Evolutionary conservation across 129 eudicot species (phyloP), one percentile per base, ranked within the genome.

Genomic region (Ambrosia artemisiifolia): DNA sequence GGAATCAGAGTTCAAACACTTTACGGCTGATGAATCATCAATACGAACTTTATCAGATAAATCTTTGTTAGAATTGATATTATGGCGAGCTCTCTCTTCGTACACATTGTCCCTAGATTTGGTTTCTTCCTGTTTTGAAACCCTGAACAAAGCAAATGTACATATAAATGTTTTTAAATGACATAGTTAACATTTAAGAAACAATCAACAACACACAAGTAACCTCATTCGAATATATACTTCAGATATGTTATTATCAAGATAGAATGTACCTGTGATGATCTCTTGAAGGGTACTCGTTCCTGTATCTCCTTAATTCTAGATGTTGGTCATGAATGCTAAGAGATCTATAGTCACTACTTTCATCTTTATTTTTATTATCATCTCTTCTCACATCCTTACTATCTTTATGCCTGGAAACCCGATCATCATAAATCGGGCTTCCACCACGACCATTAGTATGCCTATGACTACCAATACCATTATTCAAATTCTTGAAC

Each of bases 401-500:
- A 51, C 87, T 86, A 5, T 92, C 92, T 70, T 85, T 87, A 65
- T 69, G 83, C 80, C 87, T 83, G 12, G 70, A 35, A 57, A 44
- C 70, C 13, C 83, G 76, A 59, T 88, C 97, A 73, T 85, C 97
- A 70, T 76, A 59, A 62, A 49, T 36, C 13, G 84, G 83, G 65
- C 83, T 85, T 48, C 69, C 72, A 73, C 79, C 85, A 70, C 57
- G 79, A 16, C 63, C 56, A 70, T 70, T 82, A 7, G 69, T 72
- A 74, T 85, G 83, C 71, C 77, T 81, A 49, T 70, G 70, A 79
- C 60, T 67, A 70, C 86, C 97, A 79, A 53, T 67, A 70, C 86
- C 97, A 82, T 88, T 87, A 80, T 88, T 80, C 49, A 69, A 55
- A 62, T 78, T 82, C 86, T 86, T 88, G 9, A 28, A 66, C 20